Evolutionary conservation across 2,329 filamentous ascomycete species (phyloP), one percentile per base, ranked within the genome.

Genomic region (Dothideomycetes sp.): DNA sequence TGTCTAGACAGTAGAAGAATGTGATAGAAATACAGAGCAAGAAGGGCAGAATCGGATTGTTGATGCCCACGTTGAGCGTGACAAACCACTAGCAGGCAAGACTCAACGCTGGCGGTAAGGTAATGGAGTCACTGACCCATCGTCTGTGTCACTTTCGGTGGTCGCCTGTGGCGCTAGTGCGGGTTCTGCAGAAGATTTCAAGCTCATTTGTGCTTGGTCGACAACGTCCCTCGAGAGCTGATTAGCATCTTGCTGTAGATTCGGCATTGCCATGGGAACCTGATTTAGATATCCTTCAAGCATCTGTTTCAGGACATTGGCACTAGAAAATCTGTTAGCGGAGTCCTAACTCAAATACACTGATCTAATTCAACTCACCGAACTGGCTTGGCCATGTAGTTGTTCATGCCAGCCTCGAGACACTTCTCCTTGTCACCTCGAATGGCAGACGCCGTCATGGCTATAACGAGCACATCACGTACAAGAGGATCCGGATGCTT

Each of bases 301-400:
- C 65, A 95, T 89, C 55, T 79, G 79, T 63, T 85, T 91, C 40
- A 96, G 68, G 28, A 93, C 80, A 33, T 88, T 83, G 4, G 84
- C 85, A 6, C 51, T 51, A 23, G 16, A 3, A 4, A 13, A 13
- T 17, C 4, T 15, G 38, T 33, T 25, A 41, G 30, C 27, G 7
- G 9, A 8, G 27, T n/a, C 11, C 6, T 30, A 7, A 25, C 7
- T 12, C 23, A 25, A 7, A 25, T 25, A 25, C 23, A 25, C n/a
- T 32, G 13, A 2, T 2, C 6, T 36, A 10, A 27, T 25, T 11
- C 9, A n/a, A 37, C 47, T 45, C 45, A 50, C 46, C 87, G 76
- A n/a, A 96, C 89, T 1, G 89, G 89, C 59, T 96, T 96, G 12
- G 89, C 87, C 1, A 95, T 74, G 54, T 95, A 96, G 55, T 95